Base-by-base conservation (phyloP, 1,139 yeast species). In the Zygosaccharomyces sapae region DNA sequence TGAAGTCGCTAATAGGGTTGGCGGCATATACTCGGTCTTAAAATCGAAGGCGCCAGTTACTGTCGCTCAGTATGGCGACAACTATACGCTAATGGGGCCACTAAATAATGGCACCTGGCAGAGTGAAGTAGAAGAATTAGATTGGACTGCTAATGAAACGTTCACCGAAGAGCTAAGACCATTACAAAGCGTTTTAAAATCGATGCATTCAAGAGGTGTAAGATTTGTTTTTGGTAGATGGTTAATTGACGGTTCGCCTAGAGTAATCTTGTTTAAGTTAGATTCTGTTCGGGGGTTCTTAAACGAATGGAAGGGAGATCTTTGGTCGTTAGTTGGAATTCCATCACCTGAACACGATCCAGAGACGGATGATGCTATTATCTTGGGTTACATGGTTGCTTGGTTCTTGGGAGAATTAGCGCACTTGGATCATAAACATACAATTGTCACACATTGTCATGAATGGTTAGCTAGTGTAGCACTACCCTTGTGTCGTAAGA, bases 391-490 rank as follows among this genome's bases (percentile, higher is more conserved):
- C 69, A 71, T 89, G 54, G 95, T 89, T 33, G 96, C 97, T 1
- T 92, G 98, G 98, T 89, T 92, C 68, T 73, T 92, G 55, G 98
- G 98, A n/a, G 97, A 92, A 67, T 78, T 87, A 67, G 89, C 87
- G 10, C 81, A 77, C 63, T 80, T 82, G 58, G 96, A 92, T 66
- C 77, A 80, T 33, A 84, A 84, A 46, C 79, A 89, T 55, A 97
- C 97, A 1, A 90, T 92, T 44, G 83, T 92, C 55, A 86, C 95
- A 48, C 98, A 92, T 65, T 89, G 87, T 70, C 98, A 92, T 70
- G 98, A 92, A 70, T 92, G 98, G 98, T 76, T 92, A 48, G 97
- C 98, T 1, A 97, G 97, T 58, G 88, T 92, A 40, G 96, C 96
- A 0, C 73, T 92, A 55, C 97, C 98, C 0, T 74, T 92, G 53